phyloP scores from a whole-genome alignment of 805 yeast genomes.

The Candida rishiriensis region DNA sequence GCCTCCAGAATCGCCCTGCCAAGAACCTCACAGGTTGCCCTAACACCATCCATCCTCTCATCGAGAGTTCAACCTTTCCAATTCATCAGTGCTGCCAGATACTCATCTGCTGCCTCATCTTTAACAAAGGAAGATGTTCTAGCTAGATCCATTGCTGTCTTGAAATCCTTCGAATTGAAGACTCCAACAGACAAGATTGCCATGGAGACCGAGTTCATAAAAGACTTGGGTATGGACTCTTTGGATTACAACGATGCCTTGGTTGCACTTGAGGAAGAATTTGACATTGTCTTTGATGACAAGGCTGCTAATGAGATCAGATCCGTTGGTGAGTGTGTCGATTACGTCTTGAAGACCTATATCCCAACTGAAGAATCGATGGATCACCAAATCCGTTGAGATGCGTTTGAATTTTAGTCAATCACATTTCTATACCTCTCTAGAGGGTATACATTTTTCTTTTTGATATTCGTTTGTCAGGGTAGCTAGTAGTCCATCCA shows the following conservation, averaged over 20 bases:
- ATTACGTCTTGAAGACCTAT: conserved; percentile 41
- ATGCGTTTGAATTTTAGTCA: neutral
- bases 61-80: conserved; percentile 16
- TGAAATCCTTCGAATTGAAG: conserved; percentile 46
- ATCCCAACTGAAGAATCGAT: conserved; percentile 31
- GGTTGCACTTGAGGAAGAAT: conserved; percentile 93
- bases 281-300: conserved; percentile 41
- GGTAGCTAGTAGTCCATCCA: too few relatives aligned
- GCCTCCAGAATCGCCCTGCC: conserved; percentile 9
- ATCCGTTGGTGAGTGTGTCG: conserved; percentile 57
- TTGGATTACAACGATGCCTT: conserved; percentile 93
- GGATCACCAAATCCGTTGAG: conserved; percentile 34
- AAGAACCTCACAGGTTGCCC: conserved; percentile 4
- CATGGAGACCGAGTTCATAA: conserved; percentile 46
- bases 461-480: too few relatives aligned
- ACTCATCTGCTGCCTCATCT: conserved; percentile 47
- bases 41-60: conserved; percentile 4
- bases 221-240: conserved; percentile 86
- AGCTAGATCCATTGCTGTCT: conserved; percentile 75
- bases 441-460: too few relatives aligned
- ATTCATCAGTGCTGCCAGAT: conserved; percentile 17
- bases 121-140: conserved; percentile 76
- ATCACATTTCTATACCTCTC: too few relatives aligned
- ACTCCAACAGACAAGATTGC: conserved; percentile 23
- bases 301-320: conserved; percentile 53